Base-by-base conservation (phyloP, 2,329 filamentous ascomycete species). In the Xylaria polymorpha region DNA sequence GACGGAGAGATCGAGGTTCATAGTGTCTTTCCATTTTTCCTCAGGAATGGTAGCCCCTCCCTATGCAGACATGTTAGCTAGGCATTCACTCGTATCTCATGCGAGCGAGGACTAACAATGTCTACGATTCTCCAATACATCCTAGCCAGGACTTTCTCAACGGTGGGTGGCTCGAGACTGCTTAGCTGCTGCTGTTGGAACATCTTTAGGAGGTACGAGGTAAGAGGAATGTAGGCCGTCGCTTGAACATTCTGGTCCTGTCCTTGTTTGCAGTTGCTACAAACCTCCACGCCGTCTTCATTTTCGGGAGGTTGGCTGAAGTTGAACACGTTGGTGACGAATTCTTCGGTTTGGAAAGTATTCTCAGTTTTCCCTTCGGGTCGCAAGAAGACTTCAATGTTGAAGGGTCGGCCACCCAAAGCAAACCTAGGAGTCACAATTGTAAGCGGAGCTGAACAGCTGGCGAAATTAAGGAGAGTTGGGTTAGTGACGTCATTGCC, bases 261-360 rank as follows among this genome's bases (percentile, higher is more conserved):
- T 53, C 65, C 61, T 3, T 70, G 65, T 50, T 51, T 66, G 62
- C 70, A 72, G n/a, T 72, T 72, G 22, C 46, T 64, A 60, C 70
- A 72, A 5, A 72, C 64, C 39, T 71, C 69, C 20, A 55, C 44
- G 20, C 69, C 69, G 12, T 69, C 61, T 56, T 56, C 66, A 35
- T 67, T 61, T 18, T 71, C 64, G 5, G 67, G 59, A 7, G 46
- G 46, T 29, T 71, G 69, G 14, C 69, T 71, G 37, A 72, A 72
- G 37, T 72, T 72, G 60, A 61, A 72, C 20, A 72, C 70, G 35
- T 68, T 72, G 41, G 64, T 68, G 4, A 72, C 65, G 39, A 66
- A 72, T 44, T 72, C 65, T 20, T 66, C 65, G 4, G 56, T 68
- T 18, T 39, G 60, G 22, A 67, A 71, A 3, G 18, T 67, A 5